Conservation (phyloP, 768 basidiomycete species). For the Lentinula raphanica region DNA sequence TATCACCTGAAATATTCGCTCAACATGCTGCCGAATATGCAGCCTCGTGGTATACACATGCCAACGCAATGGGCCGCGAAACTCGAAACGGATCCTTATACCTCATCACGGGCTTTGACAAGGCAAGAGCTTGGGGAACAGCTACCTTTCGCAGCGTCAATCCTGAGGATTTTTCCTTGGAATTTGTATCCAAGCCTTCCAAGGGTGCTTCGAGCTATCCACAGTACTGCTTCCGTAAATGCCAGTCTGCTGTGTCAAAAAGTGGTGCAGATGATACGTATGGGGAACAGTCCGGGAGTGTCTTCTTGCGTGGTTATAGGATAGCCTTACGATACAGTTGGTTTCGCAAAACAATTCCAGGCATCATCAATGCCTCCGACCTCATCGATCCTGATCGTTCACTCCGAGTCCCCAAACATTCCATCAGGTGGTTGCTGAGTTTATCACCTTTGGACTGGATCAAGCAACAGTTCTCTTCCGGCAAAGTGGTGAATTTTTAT, state of each 20-base stretch:
- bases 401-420: too few relatives aligned
- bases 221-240: not conserved
- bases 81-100: not conserved
- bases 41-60: not conserved
- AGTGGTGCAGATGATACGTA: not conserved
- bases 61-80: not conserved
- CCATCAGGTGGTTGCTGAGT: not conserved
- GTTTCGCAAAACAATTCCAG: not conserved
- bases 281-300: not conserved
- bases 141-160: not conserved
- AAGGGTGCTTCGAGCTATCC: not conserved
- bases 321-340: not conserved
- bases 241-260: not conserved
- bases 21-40: not conserved
- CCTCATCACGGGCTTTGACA: not conserved
- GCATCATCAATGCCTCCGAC: not conserved
- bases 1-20: not conserved
- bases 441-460: too few relatives aligned
- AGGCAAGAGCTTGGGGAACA: not conserved
- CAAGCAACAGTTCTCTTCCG: too few relatives aligned
- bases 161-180: not conserved
- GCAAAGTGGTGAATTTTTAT: too few relatives aligned
- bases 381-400: not conserved
- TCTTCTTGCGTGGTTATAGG: conserved; percentile 1
- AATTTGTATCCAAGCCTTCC: not conserved